A percentile compares a stretch with the other conserved stretches of the same genome.
Conservation (phyloP, 306 rosid species). For the Spatholobus suberectus region DNA sequence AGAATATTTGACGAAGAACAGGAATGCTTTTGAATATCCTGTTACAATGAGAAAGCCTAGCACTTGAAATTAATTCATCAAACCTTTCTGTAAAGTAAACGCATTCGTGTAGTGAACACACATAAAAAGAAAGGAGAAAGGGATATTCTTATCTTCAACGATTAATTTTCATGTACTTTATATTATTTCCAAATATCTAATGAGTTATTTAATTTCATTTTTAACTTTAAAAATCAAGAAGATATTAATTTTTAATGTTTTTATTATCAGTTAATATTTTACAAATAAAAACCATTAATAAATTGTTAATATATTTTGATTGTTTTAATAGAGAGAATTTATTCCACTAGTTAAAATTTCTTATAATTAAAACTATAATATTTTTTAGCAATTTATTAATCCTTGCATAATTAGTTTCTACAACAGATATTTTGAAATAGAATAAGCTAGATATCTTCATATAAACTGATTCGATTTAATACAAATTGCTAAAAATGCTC, state of each 20-base stretch:
- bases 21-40: constrained; percentile 28
- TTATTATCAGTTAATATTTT: neutral
- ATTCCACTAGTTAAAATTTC: neutral
- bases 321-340: neutral
- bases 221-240: neutral
- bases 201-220: neutral
- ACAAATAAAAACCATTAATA: neutral
- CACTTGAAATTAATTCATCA: constrained; percentile 21
- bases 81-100: constrained; percentile 43
- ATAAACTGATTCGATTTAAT: neutral
- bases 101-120: constrained; percentile 32
- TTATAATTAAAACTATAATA: neutral
- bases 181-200: neutral
- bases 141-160: constrained; percentile 16
- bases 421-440: neutral
- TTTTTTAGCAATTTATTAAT: neutral
- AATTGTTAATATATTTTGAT: neutral
- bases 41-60: neutral
- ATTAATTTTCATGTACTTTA: neutral
- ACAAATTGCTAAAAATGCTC: neutral
- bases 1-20: constrained; percentile 20
- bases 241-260: neutral
- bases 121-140: neutral
- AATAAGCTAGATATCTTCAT: neutral
- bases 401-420: neutral